Conservation (phyloP, 148 eudicot species). For the Agrostemma githago region DNA sequence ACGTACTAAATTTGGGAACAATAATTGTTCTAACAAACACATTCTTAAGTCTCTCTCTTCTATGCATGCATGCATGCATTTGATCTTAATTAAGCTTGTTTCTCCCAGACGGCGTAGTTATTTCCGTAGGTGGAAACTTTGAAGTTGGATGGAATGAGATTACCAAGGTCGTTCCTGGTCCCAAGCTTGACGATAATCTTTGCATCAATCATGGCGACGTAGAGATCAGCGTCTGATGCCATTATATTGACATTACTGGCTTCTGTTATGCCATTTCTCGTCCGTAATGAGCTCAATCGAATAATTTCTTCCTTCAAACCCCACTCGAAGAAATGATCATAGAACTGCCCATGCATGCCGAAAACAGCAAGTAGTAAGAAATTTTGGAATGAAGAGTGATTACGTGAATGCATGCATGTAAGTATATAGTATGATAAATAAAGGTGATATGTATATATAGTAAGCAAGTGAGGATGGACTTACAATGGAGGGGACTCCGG, state of each 20-base stretch:
- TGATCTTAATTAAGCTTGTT: conserved; percentile 6
- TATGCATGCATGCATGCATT: not conserved
- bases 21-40: not conserved
- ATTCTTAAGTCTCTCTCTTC: not conserved
- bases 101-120: conserved; percentile 24
- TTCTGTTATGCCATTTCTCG: conserved; percentile 18
- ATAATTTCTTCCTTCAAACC: conserved; percentile 21
- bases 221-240: conserved; percentile 13
- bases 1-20: not conserved
- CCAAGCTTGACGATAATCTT: conserved; percentile 22
- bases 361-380: too few species aligned
- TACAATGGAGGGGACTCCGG: conserved; percentile 18
- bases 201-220: conserved; percentile 19
- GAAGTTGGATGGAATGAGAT: conserved; percentile 21
- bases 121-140: conserved; percentile 15
- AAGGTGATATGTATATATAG: too few species aligned
- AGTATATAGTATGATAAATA: too few species aligned
- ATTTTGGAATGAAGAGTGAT: too few species aligned
- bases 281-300: not conserved
- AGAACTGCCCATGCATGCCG: conserved; percentile 12
- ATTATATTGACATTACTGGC: conserved; percentile 23
- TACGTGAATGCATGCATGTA: too few species aligned
- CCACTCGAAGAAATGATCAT: conserved; percentile 26
- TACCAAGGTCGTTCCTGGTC: conserved; percentile 17
- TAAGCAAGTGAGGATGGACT: not conserved